Percentiles rank a stretch among this genome's conserved stretches.
Evolutionary conservation across 2,329 filamentous ascomycete genomes (phyloP).

Genomic region (Paraphoma sp.): DNA sequence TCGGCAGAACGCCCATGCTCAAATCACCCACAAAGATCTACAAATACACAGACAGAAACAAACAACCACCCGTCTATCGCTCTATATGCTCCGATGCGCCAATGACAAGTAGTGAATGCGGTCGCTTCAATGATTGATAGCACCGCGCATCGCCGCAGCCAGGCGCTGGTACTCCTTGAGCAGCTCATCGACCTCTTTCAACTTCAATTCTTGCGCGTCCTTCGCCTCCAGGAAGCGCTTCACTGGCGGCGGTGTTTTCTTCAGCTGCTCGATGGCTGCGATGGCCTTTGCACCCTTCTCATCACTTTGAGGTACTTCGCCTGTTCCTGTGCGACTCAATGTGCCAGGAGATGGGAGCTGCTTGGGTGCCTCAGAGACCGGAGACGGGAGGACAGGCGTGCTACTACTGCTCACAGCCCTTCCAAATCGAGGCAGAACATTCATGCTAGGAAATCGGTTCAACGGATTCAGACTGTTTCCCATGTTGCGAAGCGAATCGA

Average conservation of each 20-base stretch:
- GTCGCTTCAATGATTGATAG: conserved; percentile 44
- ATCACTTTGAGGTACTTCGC: conserved; percentile 28
- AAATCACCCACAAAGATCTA: background rate
- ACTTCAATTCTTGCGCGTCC: conserved; percentile 53
- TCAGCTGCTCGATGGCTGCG: conserved; percentile 53
- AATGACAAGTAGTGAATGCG: background rate
- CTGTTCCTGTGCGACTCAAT: conserved; percentile 22
- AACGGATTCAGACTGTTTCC: conserved; percentile 84
- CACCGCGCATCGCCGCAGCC: conserved; percentile 52
- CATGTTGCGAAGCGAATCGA: conserved; percentile 83
- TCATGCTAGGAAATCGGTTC: conserved; percentile 76
- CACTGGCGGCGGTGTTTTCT: conserved; percentile 54
- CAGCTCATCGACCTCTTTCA: conserved; percentile 57
- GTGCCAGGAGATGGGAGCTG: conserved; percentile 27
- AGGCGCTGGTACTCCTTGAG: conserved; percentile 53
- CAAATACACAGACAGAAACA: background rate
- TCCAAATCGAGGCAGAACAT: conserved; percentile 77
- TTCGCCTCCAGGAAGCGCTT: conserved; percentile 56
- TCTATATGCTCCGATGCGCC: background rate
- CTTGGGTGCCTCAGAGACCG: conserved; percentile 43
- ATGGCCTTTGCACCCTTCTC: conserved; percentile 49
- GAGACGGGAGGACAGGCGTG: conserved; percentile 50
- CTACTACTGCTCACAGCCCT: conserved; percentile 54
- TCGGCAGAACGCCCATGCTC: background rate
- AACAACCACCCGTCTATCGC: background rate